Conservation (phyloP, 345 rosid genomes). For the Euphorbia pulcherrima region DNA sequence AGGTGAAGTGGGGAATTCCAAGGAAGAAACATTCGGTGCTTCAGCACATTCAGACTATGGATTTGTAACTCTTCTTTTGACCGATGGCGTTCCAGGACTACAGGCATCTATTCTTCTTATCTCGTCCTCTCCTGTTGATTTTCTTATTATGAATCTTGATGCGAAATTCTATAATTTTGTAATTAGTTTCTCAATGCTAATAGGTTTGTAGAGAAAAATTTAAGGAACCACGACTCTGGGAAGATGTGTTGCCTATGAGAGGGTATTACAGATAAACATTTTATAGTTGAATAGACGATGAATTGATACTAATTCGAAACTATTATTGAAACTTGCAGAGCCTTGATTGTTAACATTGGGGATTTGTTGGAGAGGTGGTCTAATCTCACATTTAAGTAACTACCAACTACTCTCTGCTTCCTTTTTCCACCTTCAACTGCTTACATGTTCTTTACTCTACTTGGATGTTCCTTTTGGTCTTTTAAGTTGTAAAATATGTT, state of each 20-base stretch:
- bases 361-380: constrained; percentile 95
- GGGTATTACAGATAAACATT: constrained; percentile 38
- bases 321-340: constrained; percentile 36
- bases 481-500: neutral
- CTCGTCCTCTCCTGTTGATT: too few species aligned
- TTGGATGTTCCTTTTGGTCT: too few species aligned
- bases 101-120: constrained; percentile 39
- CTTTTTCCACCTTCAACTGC: neutral
- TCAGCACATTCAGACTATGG: constrained; percentile 90
- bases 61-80: constrained; percentile 69
- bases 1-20: constrained; percentile 43
- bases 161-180: constrained; percentile 1
- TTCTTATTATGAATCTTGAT: neutral
- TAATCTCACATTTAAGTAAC: constrained; percentile 66
- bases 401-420: too few species aligned
- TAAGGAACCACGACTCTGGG: constrained; percentile 56
- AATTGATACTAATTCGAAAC: too few species aligned
- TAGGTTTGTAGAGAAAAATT: constrained; percentile 74
- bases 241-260: constrained; percentile 50
- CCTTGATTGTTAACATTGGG: constrained; percentile 70
- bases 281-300: too few species aligned
- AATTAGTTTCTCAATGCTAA: constrained; percentile 6
- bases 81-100: constrained; percentile 81
- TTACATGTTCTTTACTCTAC: too few species aligned
- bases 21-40: constrained; percentile 58